phyloP scores from a whole-genome alignment of 768 basidiomycete species.

The Pseudohyphozyma bogoriensis region DNA sequence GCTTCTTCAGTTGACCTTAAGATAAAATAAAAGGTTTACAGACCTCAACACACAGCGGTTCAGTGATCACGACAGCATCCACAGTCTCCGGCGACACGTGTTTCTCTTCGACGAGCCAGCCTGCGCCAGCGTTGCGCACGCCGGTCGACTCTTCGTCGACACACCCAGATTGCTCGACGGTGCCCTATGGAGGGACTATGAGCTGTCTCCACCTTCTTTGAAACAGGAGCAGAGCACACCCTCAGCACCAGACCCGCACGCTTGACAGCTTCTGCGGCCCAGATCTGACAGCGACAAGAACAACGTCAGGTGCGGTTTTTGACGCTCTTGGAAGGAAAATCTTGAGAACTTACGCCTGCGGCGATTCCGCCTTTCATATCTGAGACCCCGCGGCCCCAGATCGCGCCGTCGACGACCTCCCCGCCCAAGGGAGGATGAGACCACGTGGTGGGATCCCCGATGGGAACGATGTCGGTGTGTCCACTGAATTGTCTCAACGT shows the following conservation, averaged over 20 bases:
- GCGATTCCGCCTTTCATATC: constrained; percentile 26
- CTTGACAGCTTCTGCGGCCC: constrained; percentile 10
- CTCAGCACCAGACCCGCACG: background rate
- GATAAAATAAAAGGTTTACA: background rate
- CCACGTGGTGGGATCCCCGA: constrained; percentile 6
- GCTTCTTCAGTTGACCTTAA: background rate
- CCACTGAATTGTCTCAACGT: constrained; percentile 3
- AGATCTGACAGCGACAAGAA: background rate
- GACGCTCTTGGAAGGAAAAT: background rate
- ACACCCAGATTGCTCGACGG: constrained; percentile 11
- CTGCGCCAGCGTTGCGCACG: constrained; percentile 14
- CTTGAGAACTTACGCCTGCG: background rate
- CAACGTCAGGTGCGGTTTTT: background rate
- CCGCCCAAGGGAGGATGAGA: constrained; percentile 8
- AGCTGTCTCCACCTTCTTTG: background rate
- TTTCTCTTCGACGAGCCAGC: constrained; percentile 17
- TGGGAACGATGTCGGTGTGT: constrained; percentile 16
- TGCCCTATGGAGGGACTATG: background rate
- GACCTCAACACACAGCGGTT: constrained; percentile 11
- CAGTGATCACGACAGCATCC: constrained; percentile 19
- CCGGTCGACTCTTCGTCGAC: constrained; percentile 24
- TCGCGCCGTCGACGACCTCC: constrained; percentile 3
- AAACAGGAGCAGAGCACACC: background rate
- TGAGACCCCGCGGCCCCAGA: constrained; percentile 12
- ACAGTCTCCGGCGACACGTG: constrained; percentile 9